These are phyloP conservation scores for Neofusicoccum umdonicola DNA, from an alignment of 2,329 filamentous ascomycete species.

Conservation along the genomic window DNA sequence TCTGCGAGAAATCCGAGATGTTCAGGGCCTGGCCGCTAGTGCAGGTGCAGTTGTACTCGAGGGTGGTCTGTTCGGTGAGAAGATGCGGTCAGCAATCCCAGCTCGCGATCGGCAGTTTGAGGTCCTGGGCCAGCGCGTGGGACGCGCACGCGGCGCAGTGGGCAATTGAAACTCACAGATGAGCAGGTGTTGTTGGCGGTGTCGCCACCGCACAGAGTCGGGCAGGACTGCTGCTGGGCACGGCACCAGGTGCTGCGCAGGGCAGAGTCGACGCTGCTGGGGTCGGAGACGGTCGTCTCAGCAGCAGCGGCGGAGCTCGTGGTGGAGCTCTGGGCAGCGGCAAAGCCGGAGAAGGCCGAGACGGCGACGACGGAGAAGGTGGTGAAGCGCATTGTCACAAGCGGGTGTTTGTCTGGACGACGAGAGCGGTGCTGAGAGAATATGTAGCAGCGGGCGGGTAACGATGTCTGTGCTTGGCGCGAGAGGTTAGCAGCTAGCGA, in stretches of 20 bases:
- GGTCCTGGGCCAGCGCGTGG: neutral
- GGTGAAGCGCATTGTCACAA: conserved; percentile 16
- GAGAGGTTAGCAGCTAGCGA: neutral
- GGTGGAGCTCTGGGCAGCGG: conserved; percentile 2
- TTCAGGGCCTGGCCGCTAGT: conserved; percentile 54
- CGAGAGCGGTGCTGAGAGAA: neutral
- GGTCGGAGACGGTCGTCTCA: conserved; percentile 24
- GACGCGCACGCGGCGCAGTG: neutral
- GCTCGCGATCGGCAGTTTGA: neutral
- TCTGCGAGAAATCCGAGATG: conserved; percentile 55
- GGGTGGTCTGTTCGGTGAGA: conserved; percentile 39
- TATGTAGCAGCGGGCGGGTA: neutral
- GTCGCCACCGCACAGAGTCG: conserved; percentile 55
- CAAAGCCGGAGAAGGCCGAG: conserved; percentile 13
- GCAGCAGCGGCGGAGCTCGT: neutral
- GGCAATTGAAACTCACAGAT: conserved; percentile 45
- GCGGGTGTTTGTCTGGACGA: neutral
- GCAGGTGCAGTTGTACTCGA: conserved; percentile 60
- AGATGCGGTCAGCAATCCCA: conserved; percentile 23
- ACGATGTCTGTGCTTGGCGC: conserved; percentile 1
- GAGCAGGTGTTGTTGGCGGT: conserved; percentile 56
- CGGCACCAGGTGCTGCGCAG: conserved; percentile 54
- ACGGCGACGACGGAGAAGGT: conserved; percentile 9
- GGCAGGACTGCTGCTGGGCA: conserved; percentile 60
- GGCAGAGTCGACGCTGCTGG: conserved; percentile 37